A percentile compares a stretch with the other conserved stretches of the same genome.
phyloP scores from a whole-genome alignment of 208 protist species.

The Herpetomonas tarakana region DNA sequence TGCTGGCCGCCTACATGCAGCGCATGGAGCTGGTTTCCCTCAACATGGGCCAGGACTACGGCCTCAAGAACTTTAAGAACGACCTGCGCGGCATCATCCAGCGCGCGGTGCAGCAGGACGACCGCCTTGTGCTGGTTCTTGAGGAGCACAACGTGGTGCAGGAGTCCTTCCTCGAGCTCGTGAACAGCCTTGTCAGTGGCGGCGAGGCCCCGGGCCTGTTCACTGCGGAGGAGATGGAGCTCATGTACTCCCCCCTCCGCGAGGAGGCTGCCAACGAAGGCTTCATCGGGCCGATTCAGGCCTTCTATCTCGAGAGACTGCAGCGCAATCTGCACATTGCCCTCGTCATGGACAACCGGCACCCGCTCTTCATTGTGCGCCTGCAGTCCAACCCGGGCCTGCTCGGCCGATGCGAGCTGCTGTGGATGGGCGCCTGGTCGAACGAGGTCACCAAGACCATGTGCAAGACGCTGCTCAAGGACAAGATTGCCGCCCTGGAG shows the following conservation, averaged over 20 bases:
- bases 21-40: constrained; percentile 86
- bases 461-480: constrained; percentile 74
- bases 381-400: constrained; percentile 95
- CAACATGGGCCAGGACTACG: constrained; percentile 90
- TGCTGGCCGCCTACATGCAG: constrained; percentile 83
- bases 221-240: constrained; percentile 95
- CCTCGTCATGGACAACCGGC: constrained; percentile 91
- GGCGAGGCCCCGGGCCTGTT: constrained; percentile 96
- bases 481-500: constrained; percentile 70
- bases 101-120: constrained; percentile 71
- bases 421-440: constrained; percentile 95
- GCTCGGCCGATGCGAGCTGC: constrained; percentile 90
- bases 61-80: constrained; percentile 83
- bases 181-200: constrained; percentile 93
- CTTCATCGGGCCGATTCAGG: constrained; percentile 74
- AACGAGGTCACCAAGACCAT: constrained; percentile 78
- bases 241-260: constrained; percentile 88
- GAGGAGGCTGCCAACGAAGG: constrained; percentile 86
- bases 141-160: constrained; percentile 97
- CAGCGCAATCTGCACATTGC: constrained; percentile 92
- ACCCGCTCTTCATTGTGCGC: constrained; percentile 84
- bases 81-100: constrained; percentile 84
- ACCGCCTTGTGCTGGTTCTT: constrained; percentile 94
- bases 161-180: constrained; percentile 95
- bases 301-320: constrained; percentile 88